These are phyloP conservation scores for Glaciozyma antarctica DNA, from an alignment of 768 basidiomycete genomes.

Conservation along the genomic window DNA sequence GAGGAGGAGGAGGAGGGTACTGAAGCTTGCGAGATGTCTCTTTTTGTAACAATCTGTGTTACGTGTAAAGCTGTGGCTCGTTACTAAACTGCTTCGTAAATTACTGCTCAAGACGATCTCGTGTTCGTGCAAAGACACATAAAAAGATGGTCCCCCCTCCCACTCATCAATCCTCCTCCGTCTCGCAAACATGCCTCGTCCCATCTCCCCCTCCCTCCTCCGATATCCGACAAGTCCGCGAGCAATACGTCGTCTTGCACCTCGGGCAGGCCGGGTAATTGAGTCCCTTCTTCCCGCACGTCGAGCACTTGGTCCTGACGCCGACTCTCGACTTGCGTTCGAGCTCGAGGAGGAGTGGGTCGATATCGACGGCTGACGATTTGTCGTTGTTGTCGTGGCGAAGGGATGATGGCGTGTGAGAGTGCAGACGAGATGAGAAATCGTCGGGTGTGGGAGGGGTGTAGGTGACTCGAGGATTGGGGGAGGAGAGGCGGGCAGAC, in stretches of 20 bases:
- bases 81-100: no score
- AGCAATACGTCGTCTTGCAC: constrained; percentile 24
- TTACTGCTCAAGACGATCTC: no score
- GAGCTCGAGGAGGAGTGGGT: constrained; percentile 33
- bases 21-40: no score
- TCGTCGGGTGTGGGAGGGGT: not conserved
- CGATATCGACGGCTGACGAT: constrained; percentile 9
- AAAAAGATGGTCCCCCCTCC: no score
- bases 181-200: no score
- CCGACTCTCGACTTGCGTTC: constrained; percentile 25
- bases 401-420: not conserved
- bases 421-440: not conserved
- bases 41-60: not conserved
- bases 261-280: constrained; percentile 25
- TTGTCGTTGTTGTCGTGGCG: not conserved
- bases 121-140: no score
- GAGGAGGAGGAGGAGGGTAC: not conserved
- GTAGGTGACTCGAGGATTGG: not conserved
- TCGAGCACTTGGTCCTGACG: constrained; percentile 25
- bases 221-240: constrained; percentile 18
- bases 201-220: no score
- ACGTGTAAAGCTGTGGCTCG: no score
- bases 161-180: no score
- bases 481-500: not conserved
- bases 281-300: constrained; percentile 27